A percentile compares a stretch with the other conserved stretches of the same genome.
phyloP scores from a whole-genome alignment of 2,329 filamentous ascomycete species.

The Fusarium metavorans region DNA sequence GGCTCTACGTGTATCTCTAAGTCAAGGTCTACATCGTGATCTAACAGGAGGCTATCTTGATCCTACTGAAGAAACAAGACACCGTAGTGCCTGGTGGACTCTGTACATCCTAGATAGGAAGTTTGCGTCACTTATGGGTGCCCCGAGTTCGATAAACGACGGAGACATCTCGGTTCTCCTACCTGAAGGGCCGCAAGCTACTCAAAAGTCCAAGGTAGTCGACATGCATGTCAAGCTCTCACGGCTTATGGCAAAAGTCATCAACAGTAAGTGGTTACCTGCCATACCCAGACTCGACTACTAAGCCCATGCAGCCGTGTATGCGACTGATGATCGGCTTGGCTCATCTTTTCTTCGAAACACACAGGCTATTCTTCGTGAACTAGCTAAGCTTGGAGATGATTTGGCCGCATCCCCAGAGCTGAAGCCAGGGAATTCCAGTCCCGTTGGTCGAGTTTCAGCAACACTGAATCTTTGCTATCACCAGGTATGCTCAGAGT shows the following conservation, averaged over 20 bases:
- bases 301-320: background rate
- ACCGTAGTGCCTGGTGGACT: slow-evolving; percentile 13
- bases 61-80: background rate
- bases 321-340: background rate
- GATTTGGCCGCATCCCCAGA: slow-evolving; percentile 3
- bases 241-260: slow-evolving; percentile 6
- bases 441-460: slow-evolving; percentile 7
- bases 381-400: background rate
- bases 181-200: background rate
- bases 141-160: slow-evolving; percentile 17
- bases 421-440: background rate
- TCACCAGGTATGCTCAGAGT: background rate
- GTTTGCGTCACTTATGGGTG: slow-evolving; percentile 7
- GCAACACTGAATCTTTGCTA: slow-evolving; percentile 21
- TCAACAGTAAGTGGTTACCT: background rate
- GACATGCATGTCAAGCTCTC: slow-evolving; percentile 16
- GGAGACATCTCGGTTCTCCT: slow-evolving; percentile 9
- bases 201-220: background rate
- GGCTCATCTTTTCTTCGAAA: slow-evolving; percentile 10
- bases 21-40: slow-evolving; percentile 10
- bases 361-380: background rate
- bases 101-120: slow-evolving; percentile 17
- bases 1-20: slow-evolving; percentile 9
- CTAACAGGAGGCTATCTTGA: background rate
- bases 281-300: accelerated